These are phyloP conservation scores for Echinochloa phyllopogon DNA, from an alignment of 176 grass and related monocot species.

Conservation along the genomic window DNA sequence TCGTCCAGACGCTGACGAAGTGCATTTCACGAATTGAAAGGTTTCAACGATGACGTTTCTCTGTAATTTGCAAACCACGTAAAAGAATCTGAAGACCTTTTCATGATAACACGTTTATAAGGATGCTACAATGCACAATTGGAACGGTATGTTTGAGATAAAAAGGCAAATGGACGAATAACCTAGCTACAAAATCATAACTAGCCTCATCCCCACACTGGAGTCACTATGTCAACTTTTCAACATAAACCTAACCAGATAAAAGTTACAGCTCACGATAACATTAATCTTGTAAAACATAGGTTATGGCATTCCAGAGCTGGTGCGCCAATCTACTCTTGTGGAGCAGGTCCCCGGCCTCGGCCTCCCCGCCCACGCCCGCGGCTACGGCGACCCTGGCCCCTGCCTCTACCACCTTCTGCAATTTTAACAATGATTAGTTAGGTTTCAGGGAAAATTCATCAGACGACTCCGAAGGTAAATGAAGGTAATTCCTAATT, in stretches of 20 bases:
- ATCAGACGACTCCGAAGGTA: not conserved
- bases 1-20: too few species aligned
- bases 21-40: too few species aligned
- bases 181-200: constrained; percentile 83
- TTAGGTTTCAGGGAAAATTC: not conserved
- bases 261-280: constrained; percentile 43
- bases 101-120: constrained; percentile 30
- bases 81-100: constrained; percentile 48
- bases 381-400: constrained; percentile 30
- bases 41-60: not conserved
- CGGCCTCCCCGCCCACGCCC: constrained; percentile 35
- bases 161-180: constrained; percentile 56
- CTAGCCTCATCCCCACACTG: constrained; percentile 57
- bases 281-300: constrained; percentile 26
- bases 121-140: constrained; percentile 49
- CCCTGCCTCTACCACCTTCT: constrained; percentile 51
- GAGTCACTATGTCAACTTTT: constrained; percentile 51
- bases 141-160: constrained; percentile 32
- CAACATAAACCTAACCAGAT: constrained; percentile 55
- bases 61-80: not conserved
- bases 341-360: constrained; percentile 40
- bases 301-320: not conserved
- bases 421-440: constrained; percentile 24
- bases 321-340: constrained; percentile 48
- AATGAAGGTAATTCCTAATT: not conserved